Evolutionary conservation across 441 rosid genomes (phyloP).

Genomic region (Syzygium malaccense): DNA sequence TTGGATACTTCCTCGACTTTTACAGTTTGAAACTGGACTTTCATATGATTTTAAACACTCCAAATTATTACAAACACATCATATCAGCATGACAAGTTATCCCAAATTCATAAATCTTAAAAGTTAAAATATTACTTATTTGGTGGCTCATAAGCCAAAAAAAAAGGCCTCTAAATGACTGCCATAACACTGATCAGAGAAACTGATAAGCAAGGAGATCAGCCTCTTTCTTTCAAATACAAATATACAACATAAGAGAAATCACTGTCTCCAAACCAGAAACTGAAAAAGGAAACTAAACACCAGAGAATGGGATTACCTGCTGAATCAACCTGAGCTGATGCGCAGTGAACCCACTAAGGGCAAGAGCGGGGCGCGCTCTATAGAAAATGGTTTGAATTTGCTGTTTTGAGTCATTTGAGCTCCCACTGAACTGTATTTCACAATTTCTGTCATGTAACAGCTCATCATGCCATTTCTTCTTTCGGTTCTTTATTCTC

Average conservation of each 20-base stretch:
- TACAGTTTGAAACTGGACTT: background rate
- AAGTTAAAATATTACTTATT: background rate
- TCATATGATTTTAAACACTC: background rate
- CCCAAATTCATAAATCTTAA: background rate
- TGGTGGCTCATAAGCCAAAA: background rate
- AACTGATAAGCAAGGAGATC: background rate
- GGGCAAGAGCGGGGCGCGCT: constrained; percentile 63
- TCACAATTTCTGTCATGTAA: constrained; percentile 22
- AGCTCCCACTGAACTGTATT: constrained; percentile 11
- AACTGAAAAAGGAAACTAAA: background rate
- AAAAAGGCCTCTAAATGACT: background rate
- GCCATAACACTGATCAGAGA: background rate
- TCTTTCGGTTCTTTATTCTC: constrained; percentile 59
- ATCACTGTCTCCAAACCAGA: background rate
- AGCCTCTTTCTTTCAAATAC: background rate
- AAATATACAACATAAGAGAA: constrained; percentile 4
- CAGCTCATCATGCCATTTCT: constrained; percentile 54
- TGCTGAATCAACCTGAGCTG: constrained; percentile 64
- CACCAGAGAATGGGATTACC: constrained; percentile 19
- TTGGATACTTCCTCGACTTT: background rate
- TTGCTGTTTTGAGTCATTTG: constrained; percentile 25
- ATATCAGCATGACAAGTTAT: background rate
- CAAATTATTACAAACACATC: background rate
- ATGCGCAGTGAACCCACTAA: constrained; percentile 64
- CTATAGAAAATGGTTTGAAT: constrained; percentile 52